Base-by-base conservation (phyloP, 768 basidiomycete genomes). In the Aureoboletus auriporus region DNA sequence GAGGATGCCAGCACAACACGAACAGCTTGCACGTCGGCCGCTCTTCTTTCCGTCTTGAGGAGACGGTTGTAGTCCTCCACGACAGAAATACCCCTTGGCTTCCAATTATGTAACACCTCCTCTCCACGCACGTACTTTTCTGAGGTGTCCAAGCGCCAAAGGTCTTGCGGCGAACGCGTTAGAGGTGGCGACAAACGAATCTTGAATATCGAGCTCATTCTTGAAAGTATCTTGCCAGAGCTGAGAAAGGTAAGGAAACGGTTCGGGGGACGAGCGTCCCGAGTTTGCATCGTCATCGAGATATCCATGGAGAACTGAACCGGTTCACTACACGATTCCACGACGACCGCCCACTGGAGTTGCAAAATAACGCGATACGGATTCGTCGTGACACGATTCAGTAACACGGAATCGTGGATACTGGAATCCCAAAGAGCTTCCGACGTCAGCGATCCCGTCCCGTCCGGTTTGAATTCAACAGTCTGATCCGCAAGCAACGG, bases 51-150 rank as follows among this genome's bases (percentile, higher is more conserved):
- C 42, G 81, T 86, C 37, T 74, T 76, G 12, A 85, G 74, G n/a
- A 92, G 69, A 49, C 83, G 77, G 41, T 74, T 73, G 61, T 90
- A 88, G 61, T 97, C 95, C 55, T 95, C 84, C 26, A 99, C 86
- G 9, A 93, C 83, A 1, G 86, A 85, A 26, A 97, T 77, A 8
- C 94, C 91, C 39, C 94, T 79, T 38, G 94, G 84, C 56, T 83
- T 87, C 94, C 95, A 98, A 16, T 75, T 66, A 6, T 78, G 83
- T 27, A 98, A 75, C 4, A 75, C 67, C 59, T 97, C 94, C 64
- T 98, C 94, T 8, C 95, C 95, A 39, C 85, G 79, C 0, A 99
- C 93, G 67, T 94, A 97, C 65, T 93, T 94, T 69, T 90, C 88
- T 27, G 89, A 84, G 1, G 95, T 97, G 70, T 99, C 93, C 44